Conservation (phyloP, 2,329 filamentous ascomycete genomes). For the Ophiostoma australiae region DNA sequence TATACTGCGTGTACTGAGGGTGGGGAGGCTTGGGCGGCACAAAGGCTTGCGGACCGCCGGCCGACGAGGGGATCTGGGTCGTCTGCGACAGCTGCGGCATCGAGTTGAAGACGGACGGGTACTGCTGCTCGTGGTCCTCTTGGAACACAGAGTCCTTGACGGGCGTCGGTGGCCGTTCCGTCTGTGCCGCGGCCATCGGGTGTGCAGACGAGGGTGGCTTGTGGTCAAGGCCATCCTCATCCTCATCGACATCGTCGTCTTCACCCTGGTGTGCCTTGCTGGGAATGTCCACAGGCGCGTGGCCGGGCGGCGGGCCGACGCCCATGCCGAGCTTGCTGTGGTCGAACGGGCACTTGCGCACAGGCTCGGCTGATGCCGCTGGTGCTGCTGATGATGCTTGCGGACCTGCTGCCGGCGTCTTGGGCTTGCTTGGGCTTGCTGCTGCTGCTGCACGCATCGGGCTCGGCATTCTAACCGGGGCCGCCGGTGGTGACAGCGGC, state of each 20-base stretch:
- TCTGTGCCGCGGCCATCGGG: conserved; percentile 4
- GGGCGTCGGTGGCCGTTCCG: conserved; percentile 28
- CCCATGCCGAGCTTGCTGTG: conserved; percentile 32
- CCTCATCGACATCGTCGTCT: neutral
- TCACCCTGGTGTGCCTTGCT: neutral
- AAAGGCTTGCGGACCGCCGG: neutral
- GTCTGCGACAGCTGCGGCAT: conserved; percentile 14
- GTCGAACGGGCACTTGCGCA: conserved; percentile 53
- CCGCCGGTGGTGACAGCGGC: conserved; percentile 53
- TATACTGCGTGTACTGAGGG: neutral
- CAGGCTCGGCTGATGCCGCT: conserved; percentile 10
- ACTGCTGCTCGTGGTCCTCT: conserved; percentile 19
- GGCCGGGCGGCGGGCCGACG: conserved; percentile 20
- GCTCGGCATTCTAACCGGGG: conserved; percentile 49
- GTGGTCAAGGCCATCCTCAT: neutral
- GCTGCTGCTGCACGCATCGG: conserved; percentile 29
- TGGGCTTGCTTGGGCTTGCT: conserved; percentile 14
- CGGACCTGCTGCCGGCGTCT: conserved; percentile 25
- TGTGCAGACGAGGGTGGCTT: neutral
- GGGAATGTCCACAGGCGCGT: conserved; percentile 1
- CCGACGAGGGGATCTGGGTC: conserved; percentile 21
- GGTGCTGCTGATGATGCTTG: neutral
- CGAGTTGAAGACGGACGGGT: neutral
- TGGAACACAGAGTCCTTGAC: conserved; percentile 22
- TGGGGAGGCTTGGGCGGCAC: neutral